phyloP scores from a whole-genome alignment of 768 basidiomycete genomes.

The Neoboletus brunneissimus region DNA sequence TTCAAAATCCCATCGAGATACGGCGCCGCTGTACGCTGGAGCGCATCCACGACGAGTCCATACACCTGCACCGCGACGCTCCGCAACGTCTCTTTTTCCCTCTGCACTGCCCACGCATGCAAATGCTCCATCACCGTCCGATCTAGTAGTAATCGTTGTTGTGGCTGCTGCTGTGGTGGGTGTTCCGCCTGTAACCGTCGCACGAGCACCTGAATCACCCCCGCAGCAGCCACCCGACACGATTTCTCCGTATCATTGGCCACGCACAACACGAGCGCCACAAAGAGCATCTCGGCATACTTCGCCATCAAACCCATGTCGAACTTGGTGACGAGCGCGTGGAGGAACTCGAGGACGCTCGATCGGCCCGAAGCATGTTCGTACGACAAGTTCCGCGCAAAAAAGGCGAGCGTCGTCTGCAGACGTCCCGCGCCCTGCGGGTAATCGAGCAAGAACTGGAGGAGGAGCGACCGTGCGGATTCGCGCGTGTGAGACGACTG shows the following conservation, averaged over 20 bases:
- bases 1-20: conserved; percentile 51
- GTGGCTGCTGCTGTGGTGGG: too few species aligned
- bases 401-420: conserved; percentile 82
- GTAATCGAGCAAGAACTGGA: conserved; percentile 96
- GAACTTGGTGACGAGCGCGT: conserved; percentile 82
- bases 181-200: conserved; percentile 60
- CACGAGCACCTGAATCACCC: conserved; percentile 77
- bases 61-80: conserved; percentile 81
- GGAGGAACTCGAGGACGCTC: conserved; percentile 93
- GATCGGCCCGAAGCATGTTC: conserved; percentile 84
- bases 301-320: conserved; percentile 69
- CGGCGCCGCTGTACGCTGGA: conserved; percentile 45
- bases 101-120: conserved; percentile 74
- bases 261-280: conserved; percentile 86
- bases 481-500: conserved; percentile 92
- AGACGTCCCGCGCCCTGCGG: conserved; percentile 93
- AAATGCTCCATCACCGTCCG: conserved; percentile 63
- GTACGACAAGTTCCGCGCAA: conserved; percentile 91
- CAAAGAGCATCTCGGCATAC: conserved; percentile 85
- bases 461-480: conserved; percentile 79
- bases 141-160: conserved; percentile 48
- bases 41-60: conserved; percentile 73
- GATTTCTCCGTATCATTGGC: conserved; percentile 92
- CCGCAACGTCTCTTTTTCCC: conserved; percentile 55
- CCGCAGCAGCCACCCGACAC: conserved; percentile 86